Conservation (phyloP, 176 grass and related monocot species). For the Poa annua region DNA sequence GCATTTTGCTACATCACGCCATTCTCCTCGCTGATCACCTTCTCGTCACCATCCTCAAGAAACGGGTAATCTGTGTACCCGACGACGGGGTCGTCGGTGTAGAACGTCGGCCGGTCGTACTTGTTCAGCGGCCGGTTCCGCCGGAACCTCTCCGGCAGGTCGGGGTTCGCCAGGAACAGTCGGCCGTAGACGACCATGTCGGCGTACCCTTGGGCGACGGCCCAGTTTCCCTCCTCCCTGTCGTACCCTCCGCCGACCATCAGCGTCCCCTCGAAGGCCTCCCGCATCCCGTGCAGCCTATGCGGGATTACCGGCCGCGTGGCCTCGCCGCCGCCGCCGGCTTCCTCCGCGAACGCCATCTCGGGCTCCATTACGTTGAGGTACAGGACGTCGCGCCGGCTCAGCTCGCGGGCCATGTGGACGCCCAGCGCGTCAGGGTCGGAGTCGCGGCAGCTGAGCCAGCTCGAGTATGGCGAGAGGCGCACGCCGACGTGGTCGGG, state of each 20-base stretch:
- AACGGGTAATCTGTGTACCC: slow-evolving; percentile 63
- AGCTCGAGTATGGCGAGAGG: slow-evolving; percentile 39
- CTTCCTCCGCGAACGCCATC: slow-evolving; percentile 1
- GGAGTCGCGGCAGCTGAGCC: slow-evolving; percentile 26
- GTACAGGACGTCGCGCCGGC: slow-evolving; percentile 37
- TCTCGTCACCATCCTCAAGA: background rate
- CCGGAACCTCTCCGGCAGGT: slow-evolving; percentile 60
- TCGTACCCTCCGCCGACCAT: slow-evolving; percentile 48
- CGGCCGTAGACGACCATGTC: slow-evolving; percentile 52
- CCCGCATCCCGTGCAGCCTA: slow-evolving; percentile 32
- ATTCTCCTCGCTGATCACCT: background rate
- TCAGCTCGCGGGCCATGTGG: slow-evolving; percentile 34
- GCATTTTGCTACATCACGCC: slow-evolving; percentile 1
- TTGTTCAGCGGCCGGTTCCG: slow-evolving; percentile 48
- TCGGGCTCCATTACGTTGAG: slow-evolving; percentile 43
- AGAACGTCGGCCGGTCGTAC: slow-evolving; percentile 63
- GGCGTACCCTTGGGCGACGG: slow-evolving; percentile 33
- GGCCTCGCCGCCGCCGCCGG: background rate
- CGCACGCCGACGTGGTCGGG: slow-evolving; percentile 33
- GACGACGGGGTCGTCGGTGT: slow-evolving; percentile 55
- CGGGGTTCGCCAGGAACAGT: slow-evolving; percentile 67
- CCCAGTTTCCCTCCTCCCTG: slow-evolving; percentile 49
- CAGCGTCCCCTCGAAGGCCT: slow-evolving; percentile 46
- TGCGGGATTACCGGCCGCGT: background rate
- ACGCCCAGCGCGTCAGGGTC: slow-evolving; percentile 36